Evolutionary conservation across 1,284 basidiomycete species (phyloP), one percentile per base, ranked within the genome.

Genomic region (Fomitopsis pinicola): DNA sequence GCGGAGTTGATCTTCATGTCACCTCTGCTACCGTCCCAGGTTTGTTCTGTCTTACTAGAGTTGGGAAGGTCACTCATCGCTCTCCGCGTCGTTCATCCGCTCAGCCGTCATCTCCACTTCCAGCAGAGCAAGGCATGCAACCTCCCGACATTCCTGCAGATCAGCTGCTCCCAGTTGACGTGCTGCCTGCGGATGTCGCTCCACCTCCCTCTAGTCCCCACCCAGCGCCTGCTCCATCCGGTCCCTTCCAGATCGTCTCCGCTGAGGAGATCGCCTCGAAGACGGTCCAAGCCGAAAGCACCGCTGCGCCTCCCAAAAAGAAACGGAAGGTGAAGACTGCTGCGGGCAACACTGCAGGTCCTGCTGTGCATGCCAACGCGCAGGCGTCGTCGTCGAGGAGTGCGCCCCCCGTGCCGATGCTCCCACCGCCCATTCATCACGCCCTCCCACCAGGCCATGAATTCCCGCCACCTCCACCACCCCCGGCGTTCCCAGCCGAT

Each of bases 1-100:
- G 33, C 58, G 30, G 56, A 45, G n/a, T 40, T 67, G n/a, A 58
- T 70, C 10, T 71, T 70, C 62, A 69, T 69, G 64, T 61, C 68
- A 10, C 69, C 69, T 33, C 28, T 57, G 42, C 30, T 57, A 30
- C 56, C 56, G 8, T 15, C 38, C 19, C 7, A 42, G 28, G 55
- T 56, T 5, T n/a, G 55, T 42, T 38, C 35, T 15, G 15, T 3
- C 15, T 15, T 17, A 12, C 7, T 5, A 5, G 12, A 9, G 10
- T 8, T 38, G 2, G n/a, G 9, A 30, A 9, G 7, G 1, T 48
- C 3, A 22, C 46, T 48, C 46, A 48, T 22, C 9, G 26, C 26
- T 30, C 8, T 48, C n/a, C 28, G 22, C 46, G 2, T 30, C 7
- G 7, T 48, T 8, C 15, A 26, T 7, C 12, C 12, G 14, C 53